Evolutionary conservation across 129 eudicot genomes (phyloP), one percentile per base, ranked within the genome.

Genomic region (Pittosporum tobira): DNA sequence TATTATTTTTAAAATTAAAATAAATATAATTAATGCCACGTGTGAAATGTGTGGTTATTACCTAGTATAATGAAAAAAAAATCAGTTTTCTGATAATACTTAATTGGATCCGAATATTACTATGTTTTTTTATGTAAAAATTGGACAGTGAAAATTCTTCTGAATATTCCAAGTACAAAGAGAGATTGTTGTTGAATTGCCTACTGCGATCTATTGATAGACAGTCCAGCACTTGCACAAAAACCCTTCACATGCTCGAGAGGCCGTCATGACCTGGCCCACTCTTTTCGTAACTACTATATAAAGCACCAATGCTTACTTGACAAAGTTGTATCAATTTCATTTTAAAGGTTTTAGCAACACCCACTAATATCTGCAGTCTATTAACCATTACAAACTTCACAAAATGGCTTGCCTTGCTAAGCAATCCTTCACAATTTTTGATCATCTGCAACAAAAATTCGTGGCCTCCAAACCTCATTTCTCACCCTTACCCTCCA

Each of bases 371-470:
- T 12, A 50, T 51, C 13, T 24, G 11, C 15, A 11, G 1, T 26
- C 5, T 15, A 25, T 4, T 4, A 12, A 9, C n/a, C 21, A 30
- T 40, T 14, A 54, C 50, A 31, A n/a, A 10, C 0, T 26, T 28
- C 50, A 43, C 23, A 14, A 26, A 3, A 74, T 74, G 79, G 74
- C 70, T 45, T 46, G 53, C 66, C 36, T 67, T 34, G 48, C 60
- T 12, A 56, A 27, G 21, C 70, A 68, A 29, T 62, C 62, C n/a
- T 49, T 51, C 5, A 31, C 68, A 46, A 10, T 53, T 34, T 52
- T 46, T 19, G 18, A 59, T 42, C 53, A 20, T 29, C 29, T 55
- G 4, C 47, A 23, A 13, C 51, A 54, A 15, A 38, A 24, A 22
- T 4, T 63, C 23, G n/a, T 68, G 43, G 47, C 59, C 20, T 37